Percentiles rank a stretch among this genome's conserved stretches.
Evolutionary conservation across 1,284 basidiomycete species (phyloP).

Genomic region (Paramarasmius palmivorus): DNA sequence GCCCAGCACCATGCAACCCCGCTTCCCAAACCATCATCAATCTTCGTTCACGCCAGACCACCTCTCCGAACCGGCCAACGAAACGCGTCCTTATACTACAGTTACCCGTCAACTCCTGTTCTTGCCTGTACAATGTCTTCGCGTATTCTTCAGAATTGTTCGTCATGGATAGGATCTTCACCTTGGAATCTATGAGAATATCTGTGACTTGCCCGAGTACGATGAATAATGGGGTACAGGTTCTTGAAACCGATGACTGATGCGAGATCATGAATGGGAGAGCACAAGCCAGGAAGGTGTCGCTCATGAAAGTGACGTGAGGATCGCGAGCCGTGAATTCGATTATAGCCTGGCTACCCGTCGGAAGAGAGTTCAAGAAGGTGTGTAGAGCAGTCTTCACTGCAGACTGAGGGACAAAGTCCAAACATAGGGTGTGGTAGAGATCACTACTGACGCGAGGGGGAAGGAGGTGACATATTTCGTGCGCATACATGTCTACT

Average conservation of each 20-base stretch:
- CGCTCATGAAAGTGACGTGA: conserved; percentile 23
- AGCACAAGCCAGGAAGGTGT: conserved; percentile 29
- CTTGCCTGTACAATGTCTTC: conserved; percentile 28
- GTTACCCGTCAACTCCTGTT: conserved; percentile 30
- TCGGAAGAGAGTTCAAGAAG: conserved; percentile 25
- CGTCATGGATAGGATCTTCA: conserved; percentile 33
- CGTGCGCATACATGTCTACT: neutral
- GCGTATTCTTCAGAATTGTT: conserved; percentile 45
- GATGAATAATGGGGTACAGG: conserved; percentile 31
- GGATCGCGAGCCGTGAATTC: conserved; percentile 35
- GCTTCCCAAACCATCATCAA: conserved; percentile 54
- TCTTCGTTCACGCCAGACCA: conserved; percentile 48
- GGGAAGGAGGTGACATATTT: neutral
- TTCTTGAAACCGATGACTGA: conserved; percentile 20
- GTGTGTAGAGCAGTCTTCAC: conserved; percentile 23
- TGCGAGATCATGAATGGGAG: conserved; percentile 33
- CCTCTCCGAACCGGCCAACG: conserved; percentile 34
- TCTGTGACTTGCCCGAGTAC: conserved; percentile 32
- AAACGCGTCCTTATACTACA: conserved; percentile 25
- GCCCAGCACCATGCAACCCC: conserved; percentile 40
- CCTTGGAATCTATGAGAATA: conserved; percentile 29
- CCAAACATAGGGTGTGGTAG: conserved; percentile 15
- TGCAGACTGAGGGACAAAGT: conserved; percentile 26
- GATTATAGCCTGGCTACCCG: conserved; percentile 27
- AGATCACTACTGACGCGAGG: neutral